A percentile compares a stretch with the other conserved stretches of the same genome.
phyloP scores from a whole-genome alignment of 1,284 basidiomycete species.

The Uromyces viciae-fabae region DNA sequence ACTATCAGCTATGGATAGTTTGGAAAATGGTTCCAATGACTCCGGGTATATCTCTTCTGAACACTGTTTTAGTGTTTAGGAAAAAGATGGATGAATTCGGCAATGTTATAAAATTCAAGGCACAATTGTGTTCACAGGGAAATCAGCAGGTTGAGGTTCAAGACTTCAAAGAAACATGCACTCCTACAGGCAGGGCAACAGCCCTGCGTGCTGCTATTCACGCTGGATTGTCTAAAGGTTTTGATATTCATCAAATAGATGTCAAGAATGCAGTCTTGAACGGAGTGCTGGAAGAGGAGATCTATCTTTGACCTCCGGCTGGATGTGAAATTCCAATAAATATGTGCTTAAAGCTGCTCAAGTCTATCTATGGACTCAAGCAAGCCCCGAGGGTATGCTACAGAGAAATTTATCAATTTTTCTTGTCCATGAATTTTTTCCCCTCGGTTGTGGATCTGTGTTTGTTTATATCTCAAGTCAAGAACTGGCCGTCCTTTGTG shows the following conservation, averaged over 20 bases:
- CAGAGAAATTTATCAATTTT: neutral
- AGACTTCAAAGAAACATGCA: neutral
- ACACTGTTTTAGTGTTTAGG: slow-evolving; percentile 4
- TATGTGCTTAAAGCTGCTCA: neutral
- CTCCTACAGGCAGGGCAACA: neutral
- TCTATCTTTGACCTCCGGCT: neutral
- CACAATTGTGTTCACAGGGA: neutral
- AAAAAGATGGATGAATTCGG: neutral
- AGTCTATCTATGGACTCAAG: neutral
- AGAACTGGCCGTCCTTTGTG: neutral
- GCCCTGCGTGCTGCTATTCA: neutral
- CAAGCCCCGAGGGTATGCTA: slow-evolving; percentile 1
- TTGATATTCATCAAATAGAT: slow-evolving; percentile 37
- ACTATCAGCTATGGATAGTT: too few relatives aligned
- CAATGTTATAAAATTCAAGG: slow-evolving; percentile 9
- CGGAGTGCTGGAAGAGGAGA: neutral
- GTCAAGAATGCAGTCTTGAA: slow-evolving; percentile 3
- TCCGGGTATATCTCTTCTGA: neutral
- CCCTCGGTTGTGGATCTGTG: neutral
- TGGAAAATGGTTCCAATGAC: neutral
- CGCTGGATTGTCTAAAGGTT: neutral
- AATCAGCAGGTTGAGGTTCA: neutral
- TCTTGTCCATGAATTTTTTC: neutral
- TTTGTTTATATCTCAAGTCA: neutral
- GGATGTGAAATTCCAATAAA: neutral